Conservation (phyloP, 1,284 basidiomycete genomes). For the Hortiboletus rubellus region DNA sequence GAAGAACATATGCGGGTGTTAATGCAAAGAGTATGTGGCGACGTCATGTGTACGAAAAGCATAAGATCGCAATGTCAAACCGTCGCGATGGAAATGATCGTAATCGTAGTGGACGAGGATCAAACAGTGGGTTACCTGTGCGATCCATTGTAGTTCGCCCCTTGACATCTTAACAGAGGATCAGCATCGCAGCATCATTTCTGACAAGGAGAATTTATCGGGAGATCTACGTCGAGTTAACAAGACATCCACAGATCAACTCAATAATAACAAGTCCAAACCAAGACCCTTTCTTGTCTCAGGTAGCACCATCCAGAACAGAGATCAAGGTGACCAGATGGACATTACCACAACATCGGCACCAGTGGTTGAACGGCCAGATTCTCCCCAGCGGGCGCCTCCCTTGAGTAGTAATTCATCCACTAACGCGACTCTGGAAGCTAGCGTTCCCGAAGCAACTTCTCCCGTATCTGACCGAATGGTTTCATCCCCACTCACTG, state of each 20-base stretch:
- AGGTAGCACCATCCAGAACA: conserved; percentile 13
- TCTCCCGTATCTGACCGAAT: conserved; percentile 9
- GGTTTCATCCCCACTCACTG: conserved; percentile 20
- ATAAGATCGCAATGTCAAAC: conserved; percentile 83
- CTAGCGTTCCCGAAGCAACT: background rate
- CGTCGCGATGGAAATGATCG: conserved; percentile 67
- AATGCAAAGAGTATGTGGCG: conserved; percentile 89
- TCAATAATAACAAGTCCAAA: conserved; percentile 20
- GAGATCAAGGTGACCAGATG: conserved; percentile 13
- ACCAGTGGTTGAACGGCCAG: conserved; percentile 16
- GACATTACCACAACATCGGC: conserved; percentile 7
- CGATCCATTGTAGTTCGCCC: background rate
- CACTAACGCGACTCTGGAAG: conserved; percentile 1
- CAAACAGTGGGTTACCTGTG: conserved; percentile 52
- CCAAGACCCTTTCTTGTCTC: conserved; percentile 25
- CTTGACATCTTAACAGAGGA: conserved; percentile 33
- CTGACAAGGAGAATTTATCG: conserved; percentile 37
- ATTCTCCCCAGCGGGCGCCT: conserved; percentile 18
- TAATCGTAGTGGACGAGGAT: conserved; percentile 53
- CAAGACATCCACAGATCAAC: conserved; percentile 23
- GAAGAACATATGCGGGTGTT: conserved; percentile 75
- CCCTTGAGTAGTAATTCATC: conserved; percentile 3
- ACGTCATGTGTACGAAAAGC: conserved; percentile 80
- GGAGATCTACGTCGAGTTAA: conserved; percentile 32
- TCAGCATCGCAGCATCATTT: conserved; percentile 28